Percentiles rank a stretch among this genome's conserved stretches.
phyloP scores from a whole-genome alignment of 2,329 filamentous ascomycete genomes.

The Fusarium sp. region DNA sequence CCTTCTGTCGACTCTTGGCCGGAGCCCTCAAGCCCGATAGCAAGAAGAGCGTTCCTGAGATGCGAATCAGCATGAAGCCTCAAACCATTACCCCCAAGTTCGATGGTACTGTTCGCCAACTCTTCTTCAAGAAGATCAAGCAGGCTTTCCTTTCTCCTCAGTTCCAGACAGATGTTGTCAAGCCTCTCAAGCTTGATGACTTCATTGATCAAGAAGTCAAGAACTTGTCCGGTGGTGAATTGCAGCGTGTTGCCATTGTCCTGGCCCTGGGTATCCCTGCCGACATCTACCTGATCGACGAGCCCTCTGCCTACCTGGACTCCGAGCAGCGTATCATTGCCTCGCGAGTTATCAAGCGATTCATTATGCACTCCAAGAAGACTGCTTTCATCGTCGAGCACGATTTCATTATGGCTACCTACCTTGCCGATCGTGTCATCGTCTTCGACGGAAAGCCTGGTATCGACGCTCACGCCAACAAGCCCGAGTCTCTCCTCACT shows the following conservation, averaged over 20 bases:
- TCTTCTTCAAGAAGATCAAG: conserved; percentile 99
- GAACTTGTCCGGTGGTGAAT: conserved; percentile 98
- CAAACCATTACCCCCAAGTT: conserved; percentile 99
- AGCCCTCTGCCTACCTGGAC: conserved; percentile 96
- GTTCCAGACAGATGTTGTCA: conserved; percentile 99
- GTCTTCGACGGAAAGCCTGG: conserved; percentile 97
- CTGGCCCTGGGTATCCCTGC: conserved; percentile 94
- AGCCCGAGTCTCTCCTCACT: conserved; percentile 89
- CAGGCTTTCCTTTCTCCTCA: conserved; percentile 94
- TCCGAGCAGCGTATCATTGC: conserved; percentile 99
- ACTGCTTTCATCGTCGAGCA: conserved; percentile 99
- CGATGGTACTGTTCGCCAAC: conserved; percentile 92
- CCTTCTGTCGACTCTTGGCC: conserved; percentile 95
- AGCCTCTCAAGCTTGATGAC: conserved; percentile 98
- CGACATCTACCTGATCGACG: conserved; percentile 98
- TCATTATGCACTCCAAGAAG: conserved; percentile 99
- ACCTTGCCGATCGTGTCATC: conserved; percentile 90
- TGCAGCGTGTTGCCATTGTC: conserved; percentile 98
- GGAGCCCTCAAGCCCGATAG: conserved; percentile 93
- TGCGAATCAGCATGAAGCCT: conserved; percentile 99
- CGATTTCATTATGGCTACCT: conserved; percentile 96
- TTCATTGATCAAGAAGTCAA: conserved; percentile 99
- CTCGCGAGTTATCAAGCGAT: conserved; percentile 97
- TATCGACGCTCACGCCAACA: conserved; percentile 86
- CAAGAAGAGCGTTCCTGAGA: conserved; percentile 80